Evolutionary conservation across 371 early-diverging fungal species (phyloP).

Genomic region (Mortierella sp.): DNA sequence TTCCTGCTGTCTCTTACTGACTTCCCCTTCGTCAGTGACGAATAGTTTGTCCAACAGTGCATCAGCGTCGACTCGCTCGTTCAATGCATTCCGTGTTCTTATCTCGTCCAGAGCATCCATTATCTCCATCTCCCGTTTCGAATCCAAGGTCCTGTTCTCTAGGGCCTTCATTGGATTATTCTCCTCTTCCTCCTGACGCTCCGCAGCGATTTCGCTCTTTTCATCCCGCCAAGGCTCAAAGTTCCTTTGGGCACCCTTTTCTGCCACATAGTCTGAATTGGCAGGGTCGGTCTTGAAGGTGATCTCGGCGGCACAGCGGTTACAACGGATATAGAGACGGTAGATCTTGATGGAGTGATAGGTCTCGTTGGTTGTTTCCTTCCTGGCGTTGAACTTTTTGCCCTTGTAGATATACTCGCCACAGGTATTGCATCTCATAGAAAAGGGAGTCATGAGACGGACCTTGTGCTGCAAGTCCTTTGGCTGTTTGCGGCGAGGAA

Average conservation of each 20-base stretch:
- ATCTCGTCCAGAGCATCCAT: conserved; percentile 96
- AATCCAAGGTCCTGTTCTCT: conserved; percentile 92
- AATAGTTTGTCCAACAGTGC: conserved; percentile 66
- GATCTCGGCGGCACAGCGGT: conserved; percentile 93
- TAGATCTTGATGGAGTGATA: conserved; percentile 91
- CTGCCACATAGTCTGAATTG: conserved; percentile 95
- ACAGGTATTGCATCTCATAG: conserved; percentile 96
- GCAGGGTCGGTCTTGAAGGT: conserved; percentile 98
- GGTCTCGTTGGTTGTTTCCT: conserved; percentile 86
- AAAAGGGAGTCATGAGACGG: conserved; percentile 97
- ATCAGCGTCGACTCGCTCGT: conserved; percentile 80
- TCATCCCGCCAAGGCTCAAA: conserved; percentile 95
- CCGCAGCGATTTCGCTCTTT: conserved; percentile 40
- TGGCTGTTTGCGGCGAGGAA: conserved; percentile 79
- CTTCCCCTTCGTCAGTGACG: conserved; percentile 55
- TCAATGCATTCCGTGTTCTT: conserved; percentile 84
- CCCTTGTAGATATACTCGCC: conserved; percentile 96
- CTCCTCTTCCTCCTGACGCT: conserved; percentile 81
- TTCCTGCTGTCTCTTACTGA: conserved; percentile 50
- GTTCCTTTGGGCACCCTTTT: conserved; percentile 92
- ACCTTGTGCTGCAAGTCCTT: conserved; percentile 92
- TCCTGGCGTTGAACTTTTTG: conserved; percentile 97
- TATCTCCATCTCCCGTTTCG: conserved; percentile 96
- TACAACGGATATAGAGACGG: conserved; percentile 97
- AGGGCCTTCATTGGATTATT: conserved; percentile 94